These are phyloP conservation scores for Alnus rubra DNA, from an alignment of 306 rosid species.

Conservation along the genomic window DNA sequence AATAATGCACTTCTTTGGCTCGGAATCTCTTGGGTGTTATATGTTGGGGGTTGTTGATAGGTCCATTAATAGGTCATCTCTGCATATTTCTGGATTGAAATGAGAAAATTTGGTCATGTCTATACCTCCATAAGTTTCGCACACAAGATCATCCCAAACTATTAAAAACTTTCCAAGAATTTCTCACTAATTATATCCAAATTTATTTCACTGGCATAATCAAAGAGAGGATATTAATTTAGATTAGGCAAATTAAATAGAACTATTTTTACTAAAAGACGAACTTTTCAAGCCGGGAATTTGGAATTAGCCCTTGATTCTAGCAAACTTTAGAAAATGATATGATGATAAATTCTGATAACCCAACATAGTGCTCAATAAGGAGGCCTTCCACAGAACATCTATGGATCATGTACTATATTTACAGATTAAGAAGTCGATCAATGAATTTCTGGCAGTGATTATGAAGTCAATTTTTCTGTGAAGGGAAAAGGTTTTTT, in stretches of 20 bases:
- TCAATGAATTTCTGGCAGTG: not conserved
- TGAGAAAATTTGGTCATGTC: not conserved
- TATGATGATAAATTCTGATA: not conserved
- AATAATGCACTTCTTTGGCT: too few relatives aligned
- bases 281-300: too few relatives aligned
- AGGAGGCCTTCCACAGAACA: not conserved
- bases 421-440: slow-evolving; percentile 1
- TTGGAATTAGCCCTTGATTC: not conserved
- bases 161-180: too few relatives aligned
- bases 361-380: not conserved
- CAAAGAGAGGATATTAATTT: too few relatives aligned
- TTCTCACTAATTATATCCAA: too few relatives aligned
- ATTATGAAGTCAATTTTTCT: not conserved
- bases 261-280: too few relatives aligned
- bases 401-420: not conserved
- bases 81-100: not conserved
- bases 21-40: too few relatives aligned
- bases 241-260: too few relatives aligned
- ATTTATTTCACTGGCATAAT: too few relatives aligned
- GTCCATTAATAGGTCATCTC: not conserved
- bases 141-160: too few relatives aligned
- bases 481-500: not conserved
- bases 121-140: not conserved
- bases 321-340: not conserved
- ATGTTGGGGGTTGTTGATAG: too few relatives aligned